These are phyloP conservation scores for Xylaria flabelliformis DNA, from an alignment of 495 filamentous ascomycete genomes.

Conservation along the genomic window DNA sequence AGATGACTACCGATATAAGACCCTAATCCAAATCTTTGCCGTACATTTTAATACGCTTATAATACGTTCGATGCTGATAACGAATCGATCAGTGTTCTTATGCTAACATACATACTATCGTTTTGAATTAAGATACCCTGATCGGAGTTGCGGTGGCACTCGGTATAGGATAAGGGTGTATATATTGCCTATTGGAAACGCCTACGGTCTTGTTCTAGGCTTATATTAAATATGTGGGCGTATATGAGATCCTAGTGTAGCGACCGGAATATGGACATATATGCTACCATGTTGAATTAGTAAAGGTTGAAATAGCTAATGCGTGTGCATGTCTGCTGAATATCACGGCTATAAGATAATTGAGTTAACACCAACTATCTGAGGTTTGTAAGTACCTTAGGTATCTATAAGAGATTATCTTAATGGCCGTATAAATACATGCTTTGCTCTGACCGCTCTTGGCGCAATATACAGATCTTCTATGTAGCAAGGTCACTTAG, in stretches of 20 bases:
- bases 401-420: not conserved
- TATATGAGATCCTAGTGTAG: not conserved
- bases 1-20: slow-evolving; percentile 31
- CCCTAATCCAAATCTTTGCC: not conserved
- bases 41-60: not conserved
- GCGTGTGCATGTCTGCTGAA: not conserved
- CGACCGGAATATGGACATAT: not conserved
- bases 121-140: not conserved
- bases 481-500: not conserved
- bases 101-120: no score
- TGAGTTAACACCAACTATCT: not conserved
- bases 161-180: not conserved
- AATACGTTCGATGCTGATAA: not conserved
- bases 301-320: not conserved
- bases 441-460: no score
- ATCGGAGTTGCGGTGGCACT: slow-evolving; percentile 2
- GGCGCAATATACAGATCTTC: not conserved
- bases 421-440: not conserved
- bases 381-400: not conserved
- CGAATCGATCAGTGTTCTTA: not conserved
- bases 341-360: not conserved
- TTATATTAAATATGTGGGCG: not conserved
- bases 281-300: not conserved
- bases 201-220: not conserved
- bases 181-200: not conserved